Conservation (phyloP, 2,329 filamentous ascomycete genomes). For the Exophiala alcalophila region DNA sequence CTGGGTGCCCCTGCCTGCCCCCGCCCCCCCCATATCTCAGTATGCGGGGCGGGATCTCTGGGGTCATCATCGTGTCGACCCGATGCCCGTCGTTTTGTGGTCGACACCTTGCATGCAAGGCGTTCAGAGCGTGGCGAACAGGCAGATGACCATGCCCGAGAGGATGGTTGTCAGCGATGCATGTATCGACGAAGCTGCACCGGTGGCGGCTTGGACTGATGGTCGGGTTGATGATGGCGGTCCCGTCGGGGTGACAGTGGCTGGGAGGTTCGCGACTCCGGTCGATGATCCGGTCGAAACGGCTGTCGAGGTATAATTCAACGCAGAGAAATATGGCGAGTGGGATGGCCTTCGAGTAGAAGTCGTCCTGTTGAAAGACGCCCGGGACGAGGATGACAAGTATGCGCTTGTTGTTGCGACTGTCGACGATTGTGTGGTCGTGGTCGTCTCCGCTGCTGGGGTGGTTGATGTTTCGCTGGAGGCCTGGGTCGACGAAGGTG, state of each 20-base stretch:
- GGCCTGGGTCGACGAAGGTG: conserved; percentile 16
- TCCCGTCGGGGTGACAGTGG: conserved; percentile 16
- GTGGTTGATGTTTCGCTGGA: conserved; percentile 33
- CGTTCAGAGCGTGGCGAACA: conserved; percentile 6
- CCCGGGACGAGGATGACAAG: conserved; percentile 2
- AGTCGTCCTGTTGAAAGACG: too few relatives aligned
- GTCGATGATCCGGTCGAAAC: conserved; percentile 1
- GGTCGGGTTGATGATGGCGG: conserved; percentile 12
- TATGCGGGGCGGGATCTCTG: too few relatives aligned
- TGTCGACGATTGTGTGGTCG: conserved; percentile 21
- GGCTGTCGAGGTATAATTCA: conserved; percentile 14
- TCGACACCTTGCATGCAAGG: too few relatives aligned
- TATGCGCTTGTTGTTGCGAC: conserved; percentile 22
- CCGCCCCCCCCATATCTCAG: too few relatives aligned
- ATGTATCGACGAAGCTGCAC: conserved; percentile 8
- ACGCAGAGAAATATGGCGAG: conserved; percentile 22
- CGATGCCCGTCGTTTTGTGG: too few relatives aligned
- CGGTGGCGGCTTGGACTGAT: conserved; percentile 14
- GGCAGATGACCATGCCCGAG: conserved; percentile 12
- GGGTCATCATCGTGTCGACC: too few relatives aligned
- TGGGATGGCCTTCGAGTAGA: conserved; percentile 11
- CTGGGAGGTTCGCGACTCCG: conserved; percentile 3
- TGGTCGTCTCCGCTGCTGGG: conserved; percentile 21
- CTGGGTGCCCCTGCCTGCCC: too few relatives aligned
- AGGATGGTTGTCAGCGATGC: conserved; percentile 9